phyloP scores from a whole-genome alignment of 371 early-diverging fungal species.

The Mucor piriformis region DNA sequence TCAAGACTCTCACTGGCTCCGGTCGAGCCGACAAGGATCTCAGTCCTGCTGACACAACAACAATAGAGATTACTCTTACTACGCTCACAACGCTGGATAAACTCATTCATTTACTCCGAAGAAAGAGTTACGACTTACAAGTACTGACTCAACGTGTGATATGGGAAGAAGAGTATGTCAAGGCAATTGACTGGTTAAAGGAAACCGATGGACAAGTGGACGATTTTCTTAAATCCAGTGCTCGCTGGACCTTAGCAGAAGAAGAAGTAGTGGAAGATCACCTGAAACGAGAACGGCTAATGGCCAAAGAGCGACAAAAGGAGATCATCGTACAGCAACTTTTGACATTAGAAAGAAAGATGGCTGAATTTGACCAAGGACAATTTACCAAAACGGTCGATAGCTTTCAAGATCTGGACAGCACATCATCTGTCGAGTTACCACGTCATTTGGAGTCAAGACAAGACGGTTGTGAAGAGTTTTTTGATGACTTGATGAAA shows the following conservation, averaged over 20 bases:
- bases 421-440: slow-evolving; percentile 30
- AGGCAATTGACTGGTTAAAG: slow-evolving; percentile 37
- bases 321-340: slow-evolving; percentile 35
- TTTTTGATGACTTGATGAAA: slow-evolving; percentile 38
- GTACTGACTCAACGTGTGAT: slow-evolving; percentile 39
- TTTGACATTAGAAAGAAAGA: slow-evolving; percentile 33
- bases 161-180: slow-evolving; percentile 51
- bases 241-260: slow-evolving; percentile 34
- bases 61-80: slow-evolving; percentile 55
- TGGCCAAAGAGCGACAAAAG: slow-evolving; percentile 30
- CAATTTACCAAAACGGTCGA: slow-evolving; percentile 45
- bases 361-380: slow-evolving; percentile 45
- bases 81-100: slow-evolving; percentile 51
- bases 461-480: slow-evolving; percentile 42
- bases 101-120: slow-evolving; percentile 38
- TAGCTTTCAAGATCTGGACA: slow-evolving; percentile 50
- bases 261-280: slow-evolving; percentile 20
- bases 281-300: slow-evolving; percentile 15
- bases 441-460: slow-evolving; percentile 43
- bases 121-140: slow-evolving; percentile 40
- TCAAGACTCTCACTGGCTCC: slow-evolving; percentile 48
- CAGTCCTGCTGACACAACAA: slow-evolving; percentile 60
- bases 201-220: slow-evolving; percentile 34
- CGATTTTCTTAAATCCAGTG: slow-evolving; percentile 29
- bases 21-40: slow-evolving; percentile 43